A percentile compares a stretch with the other conserved stretches of the same genome.
These are phyloP conservation scores for Solanum dulcamara DNA, from an alignment of 257 asterid species.

Conservation along the genomic window DNA sequence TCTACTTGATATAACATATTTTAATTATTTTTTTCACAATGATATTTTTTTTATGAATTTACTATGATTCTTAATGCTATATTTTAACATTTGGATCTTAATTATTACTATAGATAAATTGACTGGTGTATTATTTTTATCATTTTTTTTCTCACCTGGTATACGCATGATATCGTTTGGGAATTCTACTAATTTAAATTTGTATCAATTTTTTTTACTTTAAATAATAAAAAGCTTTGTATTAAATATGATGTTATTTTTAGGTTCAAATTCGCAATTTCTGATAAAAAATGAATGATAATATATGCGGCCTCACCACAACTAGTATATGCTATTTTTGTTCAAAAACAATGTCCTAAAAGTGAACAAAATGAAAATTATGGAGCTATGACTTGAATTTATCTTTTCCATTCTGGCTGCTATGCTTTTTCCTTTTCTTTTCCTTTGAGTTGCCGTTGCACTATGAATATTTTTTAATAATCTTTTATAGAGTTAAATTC, in stretches of 20 bases:
- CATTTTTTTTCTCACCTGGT: too few relatives aligned
- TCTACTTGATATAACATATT: too few relatives aligned
- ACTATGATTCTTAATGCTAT: too few relatives aligned
- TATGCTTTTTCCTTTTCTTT: background rate
- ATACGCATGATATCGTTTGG: background rate
- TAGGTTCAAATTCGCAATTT: background rate
- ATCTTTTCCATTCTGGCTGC: background rate
- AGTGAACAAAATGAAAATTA: background rate
- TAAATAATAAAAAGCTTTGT: background rate
- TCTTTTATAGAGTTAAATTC: too few relatives aligned
- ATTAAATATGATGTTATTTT: background rate
- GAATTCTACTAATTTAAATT: fast-evolving
- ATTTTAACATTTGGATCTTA: too few relatives aligned
- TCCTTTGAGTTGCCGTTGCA: background rate
- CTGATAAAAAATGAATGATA: background rate
- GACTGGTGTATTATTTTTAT: too few relatives aligned
- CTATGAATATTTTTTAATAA: background rate
- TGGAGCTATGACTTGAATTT: background rate
- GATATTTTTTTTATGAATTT: too few relatives aligned
- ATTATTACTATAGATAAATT: too few relatives aligned
- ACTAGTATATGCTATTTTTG: background rate
- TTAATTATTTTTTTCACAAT: too few relatives aligned
- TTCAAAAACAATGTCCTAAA: background rate
- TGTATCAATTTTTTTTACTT: too few relatives aligned
- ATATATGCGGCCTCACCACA: background rate